These are phyloP conservation scores for Marasmius sp. DNA, from an alignment of 1,284 basidiomycete genomes.

Conservation along the genomic window DNA sequence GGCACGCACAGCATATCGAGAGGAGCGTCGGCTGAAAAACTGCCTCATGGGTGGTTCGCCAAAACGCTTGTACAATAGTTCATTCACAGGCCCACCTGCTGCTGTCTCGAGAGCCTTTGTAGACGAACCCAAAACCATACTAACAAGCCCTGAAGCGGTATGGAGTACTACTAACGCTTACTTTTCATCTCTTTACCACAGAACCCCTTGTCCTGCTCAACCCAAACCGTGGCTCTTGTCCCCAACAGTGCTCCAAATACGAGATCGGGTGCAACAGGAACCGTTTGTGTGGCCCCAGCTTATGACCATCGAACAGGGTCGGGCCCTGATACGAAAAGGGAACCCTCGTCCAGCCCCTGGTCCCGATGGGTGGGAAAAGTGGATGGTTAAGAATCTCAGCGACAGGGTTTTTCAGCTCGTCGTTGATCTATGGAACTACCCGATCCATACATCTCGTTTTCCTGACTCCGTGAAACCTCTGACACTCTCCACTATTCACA, in stretches of 20 bases:
- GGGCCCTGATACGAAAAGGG: conserved; percentile 13
- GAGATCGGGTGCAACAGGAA: background rate
- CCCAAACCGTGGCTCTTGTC: background rate
- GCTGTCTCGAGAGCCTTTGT: too few species aligned
- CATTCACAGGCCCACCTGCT: too few species aligned
- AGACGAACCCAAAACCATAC: too few species aligned
- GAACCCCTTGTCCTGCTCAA: too few species aligned
- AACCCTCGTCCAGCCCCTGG: conserved; percentile 24
- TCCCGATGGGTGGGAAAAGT: conserved; percentile 27
- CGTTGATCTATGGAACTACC: conserved; percentile 20
- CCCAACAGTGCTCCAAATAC: background rate
- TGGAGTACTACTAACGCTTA: too few species aligned
- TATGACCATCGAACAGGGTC: background rate
- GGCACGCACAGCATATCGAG: too few species aligned
- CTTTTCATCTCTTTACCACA: too few species aligned
- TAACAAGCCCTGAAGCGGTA: too few species aligned
- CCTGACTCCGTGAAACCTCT: conserved; percentile 8
- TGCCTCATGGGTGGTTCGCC: too few species aligned
- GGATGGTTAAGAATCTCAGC: conserved; percentile 16
- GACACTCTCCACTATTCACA: background rate
- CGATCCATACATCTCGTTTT: conserved; percentile 21
- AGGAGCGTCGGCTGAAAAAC: too few species aligned
- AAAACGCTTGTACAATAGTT: too few species aligned
- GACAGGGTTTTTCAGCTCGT: conserved; percentile 16
- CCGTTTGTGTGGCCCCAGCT: background rate